Conservation (phyloP, 2,329 filamentous ascomycete species). For the Talaromyces sp. region DNA sequence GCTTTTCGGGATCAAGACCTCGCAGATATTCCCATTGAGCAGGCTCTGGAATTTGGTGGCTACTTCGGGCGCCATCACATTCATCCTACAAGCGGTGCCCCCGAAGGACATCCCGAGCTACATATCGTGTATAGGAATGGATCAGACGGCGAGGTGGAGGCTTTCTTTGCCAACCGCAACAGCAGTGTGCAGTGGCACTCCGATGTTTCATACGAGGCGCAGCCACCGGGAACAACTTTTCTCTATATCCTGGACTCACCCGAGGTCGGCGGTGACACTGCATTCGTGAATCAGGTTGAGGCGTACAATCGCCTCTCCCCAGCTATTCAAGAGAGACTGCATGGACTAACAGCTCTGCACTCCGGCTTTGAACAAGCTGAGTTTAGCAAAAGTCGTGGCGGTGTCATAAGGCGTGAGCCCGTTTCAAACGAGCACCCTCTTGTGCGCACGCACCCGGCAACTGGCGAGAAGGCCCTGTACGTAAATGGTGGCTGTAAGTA, state of each 20-base stretch:
- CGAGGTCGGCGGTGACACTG: conserved; percentile 30
- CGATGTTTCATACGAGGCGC: conserved; percentile 29
- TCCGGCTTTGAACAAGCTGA: conserved; percentile 28
- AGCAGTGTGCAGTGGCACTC: conserved; percentile 24
- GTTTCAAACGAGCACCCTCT: conserved; percentile 32
- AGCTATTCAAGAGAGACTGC: conserved; percentile 27
- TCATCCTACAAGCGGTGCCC: conserved; percentile 19
- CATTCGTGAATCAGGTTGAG: conserved; percentile 28
- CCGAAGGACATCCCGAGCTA: conserved; percentile 13
- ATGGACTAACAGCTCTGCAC: conserved; percentile 31
- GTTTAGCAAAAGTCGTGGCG: conserved; percentile 19
- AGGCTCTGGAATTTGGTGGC: conserved; percentile 24
- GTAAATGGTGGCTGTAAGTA: conserved; percentile 34
- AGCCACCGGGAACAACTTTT: conserved; percentile 30
- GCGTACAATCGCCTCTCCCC: conserved; percentile 30
- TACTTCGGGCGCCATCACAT: conserved; percentile 29
- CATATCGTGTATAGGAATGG: conserved; percentile 17
- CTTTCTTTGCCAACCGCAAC: conserved; percentile 31
- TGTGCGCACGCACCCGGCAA: conserved; percentile 34
- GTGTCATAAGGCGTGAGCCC: conserved; percentile 30
- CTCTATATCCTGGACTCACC: conserved; percentile 27
- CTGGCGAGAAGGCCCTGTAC: conserved; percentile 33
- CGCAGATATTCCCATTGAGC: conserved; percentile 21
- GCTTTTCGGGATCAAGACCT: conserved; percentile 22
- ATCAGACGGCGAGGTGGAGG: conserved; percentile 10